Conservation (phyloP, 495 filamentous ascomycete species). For the Ramalina intermedia region DNA sequence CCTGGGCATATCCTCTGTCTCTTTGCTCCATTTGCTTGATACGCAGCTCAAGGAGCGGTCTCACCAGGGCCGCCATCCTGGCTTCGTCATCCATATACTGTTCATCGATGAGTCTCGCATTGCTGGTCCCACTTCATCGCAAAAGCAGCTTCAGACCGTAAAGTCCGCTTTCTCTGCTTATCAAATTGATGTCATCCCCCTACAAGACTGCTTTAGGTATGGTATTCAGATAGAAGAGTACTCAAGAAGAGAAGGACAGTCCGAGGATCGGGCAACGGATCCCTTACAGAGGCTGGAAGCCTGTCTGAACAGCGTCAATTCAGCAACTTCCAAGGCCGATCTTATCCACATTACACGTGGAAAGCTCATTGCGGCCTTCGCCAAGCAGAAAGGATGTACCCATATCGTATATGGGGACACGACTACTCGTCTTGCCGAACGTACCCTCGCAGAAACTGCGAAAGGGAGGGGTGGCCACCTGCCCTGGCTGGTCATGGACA, state of each 20-base stretch:
- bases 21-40: slow-evolving; percentile 61
- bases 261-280: background rate
- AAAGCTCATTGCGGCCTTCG: slow-evolving; percentile 50
- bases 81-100: slow-evolving; percentile 53
- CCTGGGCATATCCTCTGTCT: slow-evolving; percentile 68
- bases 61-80: slow-evolving; percentile 36
- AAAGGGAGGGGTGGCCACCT: slow-evolving; percentile 77
- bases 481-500: slow-evolving; percentile 70
- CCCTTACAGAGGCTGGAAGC: slow-evolving; percentile 32
- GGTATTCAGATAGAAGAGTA: slow-evolving; percentile 18
- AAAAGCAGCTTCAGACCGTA: slow-evolving; percentile 23
- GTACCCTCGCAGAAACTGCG: slow-evolving; percentile 71
- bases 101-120: slow-evolving; percentile 45
- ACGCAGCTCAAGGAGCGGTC: slow-evolving; percentile 47
- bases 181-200: slow-evolving; percentile 34
- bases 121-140: slow-evolving; percentile 13
- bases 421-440: slow-evolving; percentile 76
- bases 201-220: slow-evolving; percentile 43
- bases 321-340: slow-evolving; percentile 62
- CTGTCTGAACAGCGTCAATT: slow-evolving; percentile 44
- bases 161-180: slow-evolving; percentile 44
- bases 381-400: slow-evolving; percentile 43
- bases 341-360: slow-evolving; percentile 54
- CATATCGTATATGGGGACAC: slow-evolving; percentile 70
- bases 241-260: background rate